Evolutionary conservation across 768 basidiomycete species (phyloP).

Genomic region (Jaapia argillacea): DNA sequence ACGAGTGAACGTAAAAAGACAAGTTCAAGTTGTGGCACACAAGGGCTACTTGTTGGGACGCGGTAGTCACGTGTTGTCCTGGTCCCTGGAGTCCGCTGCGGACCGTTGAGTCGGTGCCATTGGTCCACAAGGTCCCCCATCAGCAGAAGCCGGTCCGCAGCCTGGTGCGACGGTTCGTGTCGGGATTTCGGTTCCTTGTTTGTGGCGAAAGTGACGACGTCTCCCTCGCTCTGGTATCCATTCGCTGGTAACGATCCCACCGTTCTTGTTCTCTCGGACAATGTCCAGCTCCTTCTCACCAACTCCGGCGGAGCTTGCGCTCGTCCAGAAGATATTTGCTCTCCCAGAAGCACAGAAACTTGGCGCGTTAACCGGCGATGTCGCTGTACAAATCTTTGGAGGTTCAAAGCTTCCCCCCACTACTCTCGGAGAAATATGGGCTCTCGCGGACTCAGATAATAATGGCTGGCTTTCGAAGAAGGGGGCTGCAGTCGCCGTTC

Average conservation of each 20-base stretch:
- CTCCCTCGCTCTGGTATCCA: not conserved
- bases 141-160: too few species aligned
- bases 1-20: too few species aligned
- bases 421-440: conserved; percentile 90
- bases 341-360: conserved; percentile 70
- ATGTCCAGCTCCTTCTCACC: conserved; percentile 37
- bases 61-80: too few species aligned
- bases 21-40: too few species aligned
- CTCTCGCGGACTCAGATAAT: conserved; percentile 85
- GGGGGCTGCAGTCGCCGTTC: conserved; percentile 79
- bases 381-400: conserved; percentile 79
- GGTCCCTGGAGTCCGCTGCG: too few species aligned
- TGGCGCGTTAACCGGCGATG: conserved; percentile 82
- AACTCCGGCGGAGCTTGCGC: conserved; percentile 37
- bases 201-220: too few species aligned
- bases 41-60: too few species aligned
- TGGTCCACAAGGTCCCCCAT: too few species aligned
- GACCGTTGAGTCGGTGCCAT: too few species aligned
- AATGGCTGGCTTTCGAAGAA: conserved; percentile 87
- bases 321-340: conserved; percentile 66
- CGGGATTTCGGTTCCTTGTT: too few species aligned
- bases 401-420: conserved; percentile 73
- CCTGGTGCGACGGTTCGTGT: too few species aligned
- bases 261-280: not conserved
- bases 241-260: not conserved